Conservation (phyloP, 2,329 filamentous ascomycete genomes). For the Penicillium nordicum region DNA sequence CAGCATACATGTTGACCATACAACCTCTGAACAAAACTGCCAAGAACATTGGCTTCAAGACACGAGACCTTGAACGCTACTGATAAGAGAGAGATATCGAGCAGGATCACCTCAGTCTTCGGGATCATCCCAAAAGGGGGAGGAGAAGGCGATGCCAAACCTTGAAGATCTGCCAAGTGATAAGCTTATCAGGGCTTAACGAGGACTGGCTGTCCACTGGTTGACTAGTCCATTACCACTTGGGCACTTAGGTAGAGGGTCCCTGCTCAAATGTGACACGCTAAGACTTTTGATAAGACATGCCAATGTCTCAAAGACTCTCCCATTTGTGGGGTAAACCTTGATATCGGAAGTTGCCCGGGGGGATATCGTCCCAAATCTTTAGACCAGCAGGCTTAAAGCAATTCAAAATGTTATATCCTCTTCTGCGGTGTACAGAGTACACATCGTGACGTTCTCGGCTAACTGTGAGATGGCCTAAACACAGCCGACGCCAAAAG, state of each 20-base stretch:
- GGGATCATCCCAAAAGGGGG: slow-evolving; percentile 12
- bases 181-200: slow-evolving; percentile 11
- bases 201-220: background rate
- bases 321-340: background rate
- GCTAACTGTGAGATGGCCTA: too few relatives aligned
- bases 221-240: background rate
- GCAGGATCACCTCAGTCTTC: background rate
- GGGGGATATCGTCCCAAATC: background rate
- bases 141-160: slow-evolving; percentile 17
- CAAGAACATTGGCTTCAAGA: background rate
- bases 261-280: background rate
- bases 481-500: background rate
- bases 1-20: background rate
- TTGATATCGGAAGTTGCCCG: background rate
- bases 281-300: background rate
- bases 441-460: background rate
- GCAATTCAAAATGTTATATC: background rate
- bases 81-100: slow-evolving; percentile 4
- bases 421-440: too few relatives aligned
- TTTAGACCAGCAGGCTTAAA: background rate
- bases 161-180: slow-evolving; percentile 15
- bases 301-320: background rate
- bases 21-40: background rate
- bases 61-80: background rate
- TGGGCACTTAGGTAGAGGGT: background rate